phyloP scores from a whole-genome alignment of 2,329 filamentous ascomycete species.

The Aureobasidium lini region DNA sequence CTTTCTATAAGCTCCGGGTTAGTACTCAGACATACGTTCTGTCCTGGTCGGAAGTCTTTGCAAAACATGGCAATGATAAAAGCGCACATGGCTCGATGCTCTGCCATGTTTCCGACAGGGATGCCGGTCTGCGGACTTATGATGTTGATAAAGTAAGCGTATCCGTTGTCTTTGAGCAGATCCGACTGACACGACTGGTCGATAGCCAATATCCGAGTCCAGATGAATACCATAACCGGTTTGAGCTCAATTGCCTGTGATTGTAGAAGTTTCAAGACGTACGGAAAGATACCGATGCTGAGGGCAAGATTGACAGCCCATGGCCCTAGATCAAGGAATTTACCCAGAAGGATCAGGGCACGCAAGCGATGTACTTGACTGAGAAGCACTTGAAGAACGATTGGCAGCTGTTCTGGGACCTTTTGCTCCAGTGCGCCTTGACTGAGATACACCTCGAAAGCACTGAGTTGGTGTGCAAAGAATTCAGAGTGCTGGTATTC shows the following conservation, averaged over 20 bases:
- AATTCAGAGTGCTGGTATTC: constrained; percentile 93
- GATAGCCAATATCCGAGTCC: constrained; percentile 91
- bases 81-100: constrained; percentile 97
- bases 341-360: constrained; percentile 82
- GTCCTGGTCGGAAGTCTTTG: constrained; percentile 86
- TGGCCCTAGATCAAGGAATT: constrained; percentile 88
- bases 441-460: constrained; percentile 90
- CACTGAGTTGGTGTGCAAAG: constrained; percentile 93
- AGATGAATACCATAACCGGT: constrained; percentile 99
- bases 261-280: constrained; percentile 93
- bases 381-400: constrained; percentile 89
- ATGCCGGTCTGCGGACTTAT: constrained; percentile 66
- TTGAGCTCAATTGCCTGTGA: constrained; percentile 92
- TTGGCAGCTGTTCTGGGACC: constrained; percentile 87
- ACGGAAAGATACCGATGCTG: constrained; percentile 97
- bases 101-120: constrained; percentile 72
- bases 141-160: constrained; percentile 92
- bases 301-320: constrained; percentile 98
- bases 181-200: constrained; percentile 91
- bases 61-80: constrained; percentile 97
- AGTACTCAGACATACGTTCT: constrained; percentile 81
- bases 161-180: constrained; percentile 91
- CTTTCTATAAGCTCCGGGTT: constrained; percentile 84
- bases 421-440: constrained; percentile 78
- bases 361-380: constrained; percentile 91